These are phyloP conservation scores for Astragalus membranaceus DNA, from an alignment of 306 rosid species.

Conservation along the genomic window DNA sequence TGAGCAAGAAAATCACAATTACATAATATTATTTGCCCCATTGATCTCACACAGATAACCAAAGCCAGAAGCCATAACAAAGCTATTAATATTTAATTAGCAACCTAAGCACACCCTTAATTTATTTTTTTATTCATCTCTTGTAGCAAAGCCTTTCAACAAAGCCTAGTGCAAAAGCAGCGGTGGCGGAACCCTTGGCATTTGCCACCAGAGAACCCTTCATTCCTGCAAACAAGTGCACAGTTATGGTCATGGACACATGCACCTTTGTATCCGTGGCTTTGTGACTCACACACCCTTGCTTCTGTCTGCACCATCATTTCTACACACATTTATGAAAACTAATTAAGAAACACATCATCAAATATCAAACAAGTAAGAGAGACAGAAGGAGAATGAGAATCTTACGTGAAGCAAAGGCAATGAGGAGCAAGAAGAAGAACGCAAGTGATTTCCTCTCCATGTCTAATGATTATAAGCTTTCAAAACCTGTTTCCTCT, in stretches of 20 bases:
- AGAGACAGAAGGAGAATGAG: background rate
- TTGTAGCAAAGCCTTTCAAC: background rate
- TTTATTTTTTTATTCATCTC: no score
- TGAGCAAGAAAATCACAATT: background rate
- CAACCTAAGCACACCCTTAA: background rate
- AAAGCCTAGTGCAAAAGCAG: conserved; percentile 39
- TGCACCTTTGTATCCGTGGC: conserved; percentile 31
- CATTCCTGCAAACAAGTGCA: conserved; percentile 33
- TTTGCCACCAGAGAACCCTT: conserved; percentile 43
- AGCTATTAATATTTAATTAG: background rate
- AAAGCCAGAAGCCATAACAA: background rate
- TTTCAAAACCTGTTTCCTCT: background rate
- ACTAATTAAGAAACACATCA: background rate
- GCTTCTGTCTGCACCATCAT: conserved; percentile 32
- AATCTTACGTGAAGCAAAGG: conserved; percentile 32
- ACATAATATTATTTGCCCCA: background rate
- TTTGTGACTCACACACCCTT: conserved; percentile 35
- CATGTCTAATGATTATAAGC: background rate
- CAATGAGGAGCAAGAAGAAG: conserved; percentile 22
- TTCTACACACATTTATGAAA: background rate
- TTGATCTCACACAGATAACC: background rate
- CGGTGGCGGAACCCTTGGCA: conserved; percentile 45
- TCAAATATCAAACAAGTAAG: no score
- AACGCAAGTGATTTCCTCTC: conserved; percentile 21
- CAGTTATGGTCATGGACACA: conserved; percentile 31